phyloP scores from a whole-genome alignment of 2,329 filamentous ascomycete species.

The Aspergillus brunneoviolaceus region DNA sequence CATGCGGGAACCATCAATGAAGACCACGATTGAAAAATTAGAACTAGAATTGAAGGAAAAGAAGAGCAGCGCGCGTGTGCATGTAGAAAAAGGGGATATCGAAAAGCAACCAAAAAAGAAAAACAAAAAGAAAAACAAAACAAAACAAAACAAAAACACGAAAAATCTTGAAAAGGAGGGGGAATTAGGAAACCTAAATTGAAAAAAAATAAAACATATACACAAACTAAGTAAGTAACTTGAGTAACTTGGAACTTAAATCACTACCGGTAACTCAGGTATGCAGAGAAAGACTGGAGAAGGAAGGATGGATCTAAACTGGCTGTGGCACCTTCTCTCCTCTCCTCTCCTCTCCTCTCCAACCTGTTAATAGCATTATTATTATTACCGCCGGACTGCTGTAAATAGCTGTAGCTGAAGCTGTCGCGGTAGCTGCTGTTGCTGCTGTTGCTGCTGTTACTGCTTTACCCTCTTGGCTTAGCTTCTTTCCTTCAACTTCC shows the following conservation, averaged over 20 bases:
- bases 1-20: not conserved
- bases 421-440: not conserved
- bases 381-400: not conserved
- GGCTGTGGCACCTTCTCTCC: not conserved
- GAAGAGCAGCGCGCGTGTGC: too few species aligned
- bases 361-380: too few species aligned
- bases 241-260: too few species aligned
- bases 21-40: not conserved
- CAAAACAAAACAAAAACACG: not conserved
- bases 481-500: not conserved
- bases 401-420: not conserved
- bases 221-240: too few species aligned
- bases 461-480: not conserved
- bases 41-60: too few species aligned
- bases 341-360: too few species aligned
- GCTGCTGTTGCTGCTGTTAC: not conserved
- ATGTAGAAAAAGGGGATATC: not conserved
- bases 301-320: not conserved
- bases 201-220: too few species aligned
- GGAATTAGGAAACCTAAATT: too few species aligned
- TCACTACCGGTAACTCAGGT: not conserved
- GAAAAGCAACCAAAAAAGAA: not conserved
- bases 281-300: not conserved
- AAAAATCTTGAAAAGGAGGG: too few species aligned
- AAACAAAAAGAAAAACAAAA: not conserved